A percentile compares a stretch with the other conserved stretches of the same genome.
These are phyloP conservation scores for Aquilaria yunnanensis DNA, from an alignment of 345 rosid genomes.

Conservation along the genomic window DNA sequence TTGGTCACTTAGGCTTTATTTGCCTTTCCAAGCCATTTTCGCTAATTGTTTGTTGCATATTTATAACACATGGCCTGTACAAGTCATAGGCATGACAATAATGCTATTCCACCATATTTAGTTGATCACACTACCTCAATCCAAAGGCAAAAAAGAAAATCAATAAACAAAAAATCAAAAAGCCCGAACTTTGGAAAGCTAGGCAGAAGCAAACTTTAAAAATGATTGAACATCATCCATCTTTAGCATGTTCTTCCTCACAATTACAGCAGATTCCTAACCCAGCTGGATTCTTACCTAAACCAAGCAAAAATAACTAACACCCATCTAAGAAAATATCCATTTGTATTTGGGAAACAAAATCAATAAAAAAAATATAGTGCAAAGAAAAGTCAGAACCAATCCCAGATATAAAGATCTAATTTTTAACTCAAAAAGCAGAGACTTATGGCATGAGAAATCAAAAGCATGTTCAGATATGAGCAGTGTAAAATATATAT, in stretches of 20 bases:
- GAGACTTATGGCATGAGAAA: neutral
- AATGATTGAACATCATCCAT: constrained; percentile 86
- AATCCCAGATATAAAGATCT: constrained; percentile 12
- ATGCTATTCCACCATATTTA: too few relatives aligned
- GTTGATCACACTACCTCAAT: too few relatives aligned
- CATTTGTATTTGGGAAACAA: neutral
- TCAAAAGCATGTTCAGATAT: constrained; percentile 3
- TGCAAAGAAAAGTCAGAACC: constrained; percentile 18
- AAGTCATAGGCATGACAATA: too few relatives aligned
- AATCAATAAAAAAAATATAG: constrained; percentile 12
- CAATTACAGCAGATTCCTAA: constrained; percentile 81
- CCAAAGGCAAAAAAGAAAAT: neutral
- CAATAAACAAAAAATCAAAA: neutral
- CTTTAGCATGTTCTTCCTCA: constrained; percentile 75
- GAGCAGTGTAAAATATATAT: too few relatives aligned
- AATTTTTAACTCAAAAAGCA: constrained; percentile 3
- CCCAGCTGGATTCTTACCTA: constrained; percentile 99
- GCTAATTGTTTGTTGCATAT: too few relatives aligned
- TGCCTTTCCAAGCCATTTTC: too few relatives aligned
- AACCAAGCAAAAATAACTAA: constrained; percentile 17
- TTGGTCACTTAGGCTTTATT: too few relatives aligned
- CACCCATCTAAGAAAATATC: constrained; percentile 8
- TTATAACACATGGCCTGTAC: too few relatives aligned
- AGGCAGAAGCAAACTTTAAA: constrained; percentile 53
- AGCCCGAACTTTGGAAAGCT: neutral